Conservation (phyloP, 225 moss, liverwort and hornwort species). For the Polytrichum commune region DNA sequence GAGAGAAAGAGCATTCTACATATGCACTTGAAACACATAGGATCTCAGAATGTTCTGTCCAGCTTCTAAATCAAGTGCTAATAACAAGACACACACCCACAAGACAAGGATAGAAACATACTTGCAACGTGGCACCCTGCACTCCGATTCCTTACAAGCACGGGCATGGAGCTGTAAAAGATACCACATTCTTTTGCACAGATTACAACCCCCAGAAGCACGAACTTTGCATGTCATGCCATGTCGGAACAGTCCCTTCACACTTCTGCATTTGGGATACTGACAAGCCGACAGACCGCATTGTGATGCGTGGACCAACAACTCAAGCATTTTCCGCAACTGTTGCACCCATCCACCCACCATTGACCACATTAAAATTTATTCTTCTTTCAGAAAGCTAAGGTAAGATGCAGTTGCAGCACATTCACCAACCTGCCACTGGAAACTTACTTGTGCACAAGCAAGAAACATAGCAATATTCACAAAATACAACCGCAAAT, state of each 20-base stretch:
- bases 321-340: slow-evolving; percentile 98
- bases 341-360: slow-evolving; percentile 37
- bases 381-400: no score
- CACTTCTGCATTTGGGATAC: slow-evolving; percentile 97
- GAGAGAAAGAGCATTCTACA: no score
- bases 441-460: not conserved
- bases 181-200: slow-evolving; percentile 99
- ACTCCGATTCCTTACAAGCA: slow-evolving; percentile 95
- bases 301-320: slow-evolving; percentile 91
- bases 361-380: slow-evolving; percentile 1
- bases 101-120: slow-evolving; percentile 35
- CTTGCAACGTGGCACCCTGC: slow-evolving; percentile 98
- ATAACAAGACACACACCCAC: not conserved
- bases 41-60: no score
- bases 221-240: slow-evolving; percentile 81
- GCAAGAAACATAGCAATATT: no score
- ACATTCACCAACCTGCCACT: not conserved
- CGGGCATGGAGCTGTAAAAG: slow-evolving; percentile 95
- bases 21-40: no score
- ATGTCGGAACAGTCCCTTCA: slow-evolving; percentile 90
- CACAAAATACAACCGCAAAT: no score
- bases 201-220: slow-evolving; percentile 89
- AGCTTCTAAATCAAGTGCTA: no score
- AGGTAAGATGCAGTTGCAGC: not conserved
- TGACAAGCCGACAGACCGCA: slow-evolving; percentile 63